Base-by-base conservation (phyloP, 2,329 filamentous ascomycete genomes). In the Aspergillus vadensis region DNA sequence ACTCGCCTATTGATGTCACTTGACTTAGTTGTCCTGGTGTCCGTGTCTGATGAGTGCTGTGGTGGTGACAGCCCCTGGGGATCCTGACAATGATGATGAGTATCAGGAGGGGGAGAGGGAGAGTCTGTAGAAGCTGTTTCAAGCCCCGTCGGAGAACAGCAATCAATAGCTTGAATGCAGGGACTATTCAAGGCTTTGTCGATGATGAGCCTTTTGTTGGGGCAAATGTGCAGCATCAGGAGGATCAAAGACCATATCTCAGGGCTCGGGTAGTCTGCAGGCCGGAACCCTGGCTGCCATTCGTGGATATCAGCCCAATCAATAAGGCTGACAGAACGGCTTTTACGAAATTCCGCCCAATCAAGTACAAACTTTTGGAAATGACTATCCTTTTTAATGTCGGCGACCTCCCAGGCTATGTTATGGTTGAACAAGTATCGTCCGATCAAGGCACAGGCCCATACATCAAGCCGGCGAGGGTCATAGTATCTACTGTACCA, bases 371-470 rank as follows among this genome's bases (percentile, higher is more conserved):
- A 36, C 12, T 12, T 5, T 14, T 14, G 2, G 10, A 36, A 36
- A 6, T 36, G 5, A 1, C 0, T 12, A 15, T 36, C 32, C 1
- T 5, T 14, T 14, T 36, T 5, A 5, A 14, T 14, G 12, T 36
- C 9, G 14, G 23, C 14, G 8, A 4, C n/a, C n/a, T 19, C n/a
- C 52, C 52, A 43, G 19, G 23, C 19, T 15, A n/a, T 12, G 2
- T 7, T 21, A 21, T 23, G 6, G 17, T 41, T n/a, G 23, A 85
- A 86, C 65, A 96, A 85, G 63, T 89, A 88, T 60, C 96, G 80
- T 83, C 91, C 94, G 65, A 95, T 89, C 59, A 96, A 88, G 23
- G 88, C 92, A 54, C 89, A 89, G 57, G 90, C 89, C 92, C 92
- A 97, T 12, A 96, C 89, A 70, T 97, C 92, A 12, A 96, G 80